phyloP scores from a whole-genome alignment of 192 early-diverging fungal species.

The Diversispora eburnea region DNA sequence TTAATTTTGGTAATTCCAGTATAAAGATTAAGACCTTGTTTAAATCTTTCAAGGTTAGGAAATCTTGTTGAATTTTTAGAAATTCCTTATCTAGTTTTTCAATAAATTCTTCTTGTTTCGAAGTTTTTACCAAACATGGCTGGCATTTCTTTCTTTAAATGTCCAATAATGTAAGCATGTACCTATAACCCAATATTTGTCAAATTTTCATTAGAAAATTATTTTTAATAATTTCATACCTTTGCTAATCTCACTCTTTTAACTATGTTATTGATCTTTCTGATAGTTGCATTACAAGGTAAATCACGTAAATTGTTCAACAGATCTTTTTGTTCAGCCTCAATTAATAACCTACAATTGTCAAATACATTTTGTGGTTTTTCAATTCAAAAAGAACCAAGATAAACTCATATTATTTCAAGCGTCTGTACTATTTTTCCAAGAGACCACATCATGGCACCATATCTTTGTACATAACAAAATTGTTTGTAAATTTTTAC shows the following conservation, averaged over 20 bases:
- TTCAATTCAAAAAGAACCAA: constrained; percentile 75
- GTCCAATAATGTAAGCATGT: constrained; percentile 80
- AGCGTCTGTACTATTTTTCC: constrained; percentile 85
- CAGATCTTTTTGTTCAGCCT: constrained; percentile 74
- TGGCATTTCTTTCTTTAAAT: constrained; percentile 81
- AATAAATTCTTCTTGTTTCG: constrained; percentile 70
- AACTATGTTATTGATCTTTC: constrained; percentile 89
- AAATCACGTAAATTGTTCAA: constrained; percentile 68
- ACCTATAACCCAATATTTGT: constrained; percentile 36
- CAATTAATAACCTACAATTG: constrained; percentile 65
- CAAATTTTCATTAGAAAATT: neutral
- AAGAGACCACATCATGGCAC: constrained; percentile 90
- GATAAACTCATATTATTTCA: constrained; percentile 84
- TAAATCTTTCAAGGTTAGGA: constrained; percentile 72
- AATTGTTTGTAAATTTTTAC: neutral
- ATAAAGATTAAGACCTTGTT: constrained; percentile 62
- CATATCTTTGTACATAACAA: constrained; percentile 38
- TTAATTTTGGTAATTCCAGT: constrained; percentile 74
- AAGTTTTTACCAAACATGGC: constrained; percentile 74
- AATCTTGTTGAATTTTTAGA: constrained; percentile 70
- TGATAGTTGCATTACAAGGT: constrained; percentile 75
- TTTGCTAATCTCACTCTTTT: constrained; percentile 74
- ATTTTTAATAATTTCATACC: neutral
- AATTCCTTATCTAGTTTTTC: constrained; percentile 73
- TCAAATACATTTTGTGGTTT: constrained; percentile 65